Conservation (phyloP, 1,139 yeast species). For the Magnusiomyces paraingens region DNA sequence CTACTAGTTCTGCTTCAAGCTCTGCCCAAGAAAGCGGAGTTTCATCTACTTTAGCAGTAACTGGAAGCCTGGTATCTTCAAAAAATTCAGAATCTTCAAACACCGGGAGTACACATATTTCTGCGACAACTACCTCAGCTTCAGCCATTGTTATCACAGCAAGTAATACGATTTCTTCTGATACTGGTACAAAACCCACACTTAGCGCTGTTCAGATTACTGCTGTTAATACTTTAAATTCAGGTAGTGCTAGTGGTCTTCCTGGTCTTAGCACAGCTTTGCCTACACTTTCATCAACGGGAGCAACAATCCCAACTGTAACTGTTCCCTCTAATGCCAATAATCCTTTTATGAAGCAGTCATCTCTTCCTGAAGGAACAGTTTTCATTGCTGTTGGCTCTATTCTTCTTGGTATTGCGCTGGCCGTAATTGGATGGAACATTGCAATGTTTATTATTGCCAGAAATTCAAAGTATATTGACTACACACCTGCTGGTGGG, state of each 20-base stretch:
- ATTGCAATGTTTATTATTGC: conserved; percentile 15
- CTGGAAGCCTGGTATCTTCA: not conserved
- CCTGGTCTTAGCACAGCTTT: conserved; percentile 8
- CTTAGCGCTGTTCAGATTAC: conserved; percentile 10
- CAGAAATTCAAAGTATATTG: conserved; percentile 8
- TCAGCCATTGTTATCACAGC: conserved; percentile 2
- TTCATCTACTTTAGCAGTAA: not conserved
- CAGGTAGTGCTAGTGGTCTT: not conserved
- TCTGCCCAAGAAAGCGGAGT: not conserved
- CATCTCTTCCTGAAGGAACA: conserved; percentile 58
- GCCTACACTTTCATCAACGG: conserved; percentile 18
- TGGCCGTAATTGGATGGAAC: conserved; percentile 39
- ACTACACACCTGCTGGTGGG: conserved; percentile 1
- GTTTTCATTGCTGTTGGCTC: conserved; percentile 77
- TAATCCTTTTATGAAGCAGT: conserved; percentile 57
- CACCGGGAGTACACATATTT: not conserved
- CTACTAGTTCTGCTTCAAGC: not conserved
- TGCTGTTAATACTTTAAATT: conserved; percentile 10
- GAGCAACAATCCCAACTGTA: conserved; percentile 47
- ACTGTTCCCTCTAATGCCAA: conserved; percentile 51
- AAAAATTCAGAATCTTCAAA: not conserved
- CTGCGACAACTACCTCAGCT: not conserved
- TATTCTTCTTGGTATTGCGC: conserved; percentile 50
- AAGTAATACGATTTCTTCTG: not conserved
- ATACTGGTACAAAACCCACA: conserved; percentile 1